Conservation (phyloP, 2,329 filamentous ascomycete species). For the Plectosphaerella cucumerina region DNA sequence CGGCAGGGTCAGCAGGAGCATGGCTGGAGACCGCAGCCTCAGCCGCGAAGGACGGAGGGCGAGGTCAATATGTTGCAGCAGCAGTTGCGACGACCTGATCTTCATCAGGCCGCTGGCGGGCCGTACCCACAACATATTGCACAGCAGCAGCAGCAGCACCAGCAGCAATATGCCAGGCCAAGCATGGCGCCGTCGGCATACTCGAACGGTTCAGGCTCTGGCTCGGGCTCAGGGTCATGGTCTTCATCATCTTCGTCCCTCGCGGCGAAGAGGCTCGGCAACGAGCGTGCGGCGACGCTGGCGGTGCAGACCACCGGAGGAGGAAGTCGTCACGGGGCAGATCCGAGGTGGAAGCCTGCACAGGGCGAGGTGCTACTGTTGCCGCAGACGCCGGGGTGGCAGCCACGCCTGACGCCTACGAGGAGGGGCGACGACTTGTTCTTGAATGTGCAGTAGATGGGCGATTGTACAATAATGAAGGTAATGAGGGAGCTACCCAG, state of each 20-base stretch:
- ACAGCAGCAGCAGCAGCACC: not conserved
- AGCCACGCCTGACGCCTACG: slow-evolving; percentile 63
- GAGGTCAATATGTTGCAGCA: slow-evolving; percentile 2
- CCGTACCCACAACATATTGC: slow-evolving; percentile 5
- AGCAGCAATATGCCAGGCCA: no score
- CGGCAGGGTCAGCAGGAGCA: not conserved
- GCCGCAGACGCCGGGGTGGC: slow-evolving; percentile 52
- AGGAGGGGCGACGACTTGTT: slow-evolving; percentile 63
- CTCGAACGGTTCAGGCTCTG: not conserved
- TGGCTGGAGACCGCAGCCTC: not conserved
- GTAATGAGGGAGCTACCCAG: no score
- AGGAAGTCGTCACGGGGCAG: not conserved
- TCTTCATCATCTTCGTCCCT: slow-evolving; percentile 31
- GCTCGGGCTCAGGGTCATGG: not conserved
- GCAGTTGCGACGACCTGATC: slow-evolving; percentile 1
- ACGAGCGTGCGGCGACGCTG: slow-evolving; percentile 43
- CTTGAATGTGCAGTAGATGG: slow-evolving; percentile 44
- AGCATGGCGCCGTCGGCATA: not conserved
- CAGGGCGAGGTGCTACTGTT: slow-evolving; percentile 18
- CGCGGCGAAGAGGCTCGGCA: slow-evolving; percentile 48
- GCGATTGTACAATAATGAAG: no score
- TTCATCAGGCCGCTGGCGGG: not conserved
- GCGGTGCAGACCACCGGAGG: slow-evolving; percentile 20
- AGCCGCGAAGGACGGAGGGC: no score
- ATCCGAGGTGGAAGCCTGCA: slow-evolving; percentile 7